Conservation (phyloP, 306 rosid species). For the peach (Prunus persica) region DNA sequence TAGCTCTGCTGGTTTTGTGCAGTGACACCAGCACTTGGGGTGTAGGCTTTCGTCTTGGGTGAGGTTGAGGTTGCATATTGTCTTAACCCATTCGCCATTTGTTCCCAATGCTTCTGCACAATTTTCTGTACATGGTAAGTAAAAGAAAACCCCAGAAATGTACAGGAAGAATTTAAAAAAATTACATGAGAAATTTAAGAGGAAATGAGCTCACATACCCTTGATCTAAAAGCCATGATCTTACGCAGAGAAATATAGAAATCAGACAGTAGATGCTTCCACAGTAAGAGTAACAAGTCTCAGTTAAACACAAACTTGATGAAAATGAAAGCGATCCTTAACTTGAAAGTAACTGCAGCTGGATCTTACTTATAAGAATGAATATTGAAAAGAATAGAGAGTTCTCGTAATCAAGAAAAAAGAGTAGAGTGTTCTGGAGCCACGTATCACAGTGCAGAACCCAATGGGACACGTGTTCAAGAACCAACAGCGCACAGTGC, state of each 20-base stretch:
- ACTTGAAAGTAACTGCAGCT: background rate
- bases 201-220: slow-evolving; percentile 26
- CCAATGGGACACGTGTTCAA: slow-evolving; percentile 13
- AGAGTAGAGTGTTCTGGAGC: slow-evolving; percentile 23
- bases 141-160: background rate
- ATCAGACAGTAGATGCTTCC: background rate
- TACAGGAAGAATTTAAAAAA: background rate
- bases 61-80: slow-evolving; percentile 46
- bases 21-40: slow-evolving; percentile 36
- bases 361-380: background rate
- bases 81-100: slow-evolving; percentile 29
- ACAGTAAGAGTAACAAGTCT: no score
- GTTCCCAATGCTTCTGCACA: slow-evolving; percentile 41
- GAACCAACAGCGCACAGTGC: background rate
- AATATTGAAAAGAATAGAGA: background rate
- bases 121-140: background rate
- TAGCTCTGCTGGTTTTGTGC: background rate
- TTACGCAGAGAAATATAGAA: background rate
- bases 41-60: slow-evolving; percentile 47
- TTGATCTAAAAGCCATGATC: slow-evolving; percentile 44
- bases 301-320: background rate
- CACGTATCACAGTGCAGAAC: slow-evolving; percentile 17
- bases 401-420: background rate
- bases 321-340: background rate
- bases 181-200: background rate